phyloP scores from a whole-genome alignment of 2,329 filamentous ascomycete species.

The Penicillium sp. region DNA sequence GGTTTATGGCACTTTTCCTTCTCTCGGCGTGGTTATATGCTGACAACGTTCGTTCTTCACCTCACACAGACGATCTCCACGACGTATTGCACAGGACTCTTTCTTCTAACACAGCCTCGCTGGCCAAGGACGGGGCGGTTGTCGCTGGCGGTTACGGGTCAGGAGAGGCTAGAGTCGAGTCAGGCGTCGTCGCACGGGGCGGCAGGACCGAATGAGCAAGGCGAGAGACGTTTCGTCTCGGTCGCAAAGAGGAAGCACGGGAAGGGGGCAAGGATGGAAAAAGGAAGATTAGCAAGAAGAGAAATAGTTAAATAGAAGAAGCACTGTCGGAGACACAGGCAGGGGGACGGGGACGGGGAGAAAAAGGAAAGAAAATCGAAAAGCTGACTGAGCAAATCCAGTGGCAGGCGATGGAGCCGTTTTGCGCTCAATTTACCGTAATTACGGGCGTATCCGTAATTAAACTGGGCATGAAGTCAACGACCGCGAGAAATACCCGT shows the following conservation, averaged over 20 bases:
- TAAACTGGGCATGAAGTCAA: background rate
- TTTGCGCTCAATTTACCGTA: background rate
- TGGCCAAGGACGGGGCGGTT: constrained; percentile 5
- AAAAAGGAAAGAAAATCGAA: constrained; percentile 3
- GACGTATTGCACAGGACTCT: background rate
- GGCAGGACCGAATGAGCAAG: constrained; percentile 12
- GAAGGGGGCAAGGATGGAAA: background rate
- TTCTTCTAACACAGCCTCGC: constrained; percentile 8
- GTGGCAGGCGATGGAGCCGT: constrained; percentile 1
- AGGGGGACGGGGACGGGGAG: constrained; percentile 2
- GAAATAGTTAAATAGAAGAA: background rate
- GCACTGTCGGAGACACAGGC: background rate
- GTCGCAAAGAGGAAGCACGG: constrained; percentile 2
- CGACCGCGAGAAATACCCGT: background rate
- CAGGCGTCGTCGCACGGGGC: constrained; percentile 9
- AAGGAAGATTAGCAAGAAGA: background rate
- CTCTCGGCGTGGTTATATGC: background rate
- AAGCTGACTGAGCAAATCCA: constrained; percentile 1
- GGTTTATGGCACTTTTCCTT: background rate
- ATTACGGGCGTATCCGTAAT: no score
- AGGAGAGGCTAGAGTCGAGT: constrained; percentile 1
- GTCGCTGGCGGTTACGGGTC: constrained; percentile 1
- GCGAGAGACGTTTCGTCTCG: constrained; percentile 2
- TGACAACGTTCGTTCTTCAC: background rate
- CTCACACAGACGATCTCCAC: background rate